Conservation (phyloP, 176 grass and related monocot species). For the Areca catechu region DNA sequence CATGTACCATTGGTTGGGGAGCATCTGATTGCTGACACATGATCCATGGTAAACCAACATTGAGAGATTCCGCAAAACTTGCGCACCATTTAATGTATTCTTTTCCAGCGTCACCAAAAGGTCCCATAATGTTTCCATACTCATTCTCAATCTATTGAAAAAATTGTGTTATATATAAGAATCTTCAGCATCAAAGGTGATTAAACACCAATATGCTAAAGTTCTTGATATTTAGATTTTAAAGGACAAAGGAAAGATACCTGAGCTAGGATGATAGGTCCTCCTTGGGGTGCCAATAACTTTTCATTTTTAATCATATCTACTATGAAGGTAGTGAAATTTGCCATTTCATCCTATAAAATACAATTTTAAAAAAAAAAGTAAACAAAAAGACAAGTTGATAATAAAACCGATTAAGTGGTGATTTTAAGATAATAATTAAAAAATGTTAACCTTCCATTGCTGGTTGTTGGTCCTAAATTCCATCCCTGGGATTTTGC, state of each 20-base stretch:
- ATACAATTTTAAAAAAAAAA: background rate
- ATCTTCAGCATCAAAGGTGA: too few relatives aligned
- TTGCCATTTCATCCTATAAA: conserved; percentile 39
- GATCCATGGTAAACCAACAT: conserved; percentile 64
- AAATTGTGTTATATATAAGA: background rate
- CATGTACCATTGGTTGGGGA: conserved; percentile 34
- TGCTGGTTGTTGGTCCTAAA: conserved; percentile 42
- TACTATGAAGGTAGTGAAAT: conserved; percentile 41
- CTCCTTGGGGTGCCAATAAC: conserved; percentile 63
- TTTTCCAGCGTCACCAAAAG: conserved; percentile 30
- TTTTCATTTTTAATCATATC: conserved; percentile 43
- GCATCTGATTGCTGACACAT: conserved; percentile 85
- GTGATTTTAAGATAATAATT: background rate
- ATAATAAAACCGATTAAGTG: background rate
- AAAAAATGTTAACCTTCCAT: conserved; percentile 28
- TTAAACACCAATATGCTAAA: too few relatives aligned
- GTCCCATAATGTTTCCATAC: conserved; percentile 44
- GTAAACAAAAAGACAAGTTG: background rate
- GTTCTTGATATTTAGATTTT: too few relatives aligned
- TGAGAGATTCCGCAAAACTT: conserved; percentile 51
- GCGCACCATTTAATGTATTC: conserved; percentile 73
- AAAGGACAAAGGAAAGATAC: conserved; percentile 2
- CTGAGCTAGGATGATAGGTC: conserved; percentile 78
- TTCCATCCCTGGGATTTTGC: conserved; percentile 39
- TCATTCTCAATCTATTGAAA: conserved; percentile 65